Evolutionary conservation across 345 rosid genomes (phyloP), one percentile per base, ranked within the genome.

Genomic region (Schrenkiella parvula): DNA sequence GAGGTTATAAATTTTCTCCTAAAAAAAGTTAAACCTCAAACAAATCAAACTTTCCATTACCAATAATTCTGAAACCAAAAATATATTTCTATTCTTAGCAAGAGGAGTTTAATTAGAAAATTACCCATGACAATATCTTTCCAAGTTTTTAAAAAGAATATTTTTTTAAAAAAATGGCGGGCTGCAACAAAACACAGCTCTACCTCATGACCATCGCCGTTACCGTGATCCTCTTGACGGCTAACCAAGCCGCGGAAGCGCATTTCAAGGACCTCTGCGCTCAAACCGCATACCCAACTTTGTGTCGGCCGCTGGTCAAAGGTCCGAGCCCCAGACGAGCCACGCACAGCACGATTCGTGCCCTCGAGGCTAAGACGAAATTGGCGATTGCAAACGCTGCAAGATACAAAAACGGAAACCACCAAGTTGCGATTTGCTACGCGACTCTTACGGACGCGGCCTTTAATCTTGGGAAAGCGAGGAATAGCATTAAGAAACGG

Each of bases 241-340:
- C 50, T 12, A 70, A 14, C 52, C 71, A 63, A 28, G 66, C 38
- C 13, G 48, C 44, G 2, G 75, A 76, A 47, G 80, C 71, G 0
- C 75, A 9, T 44, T 9, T 14, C 23, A 53, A 1, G 15, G 51
- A 14, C 32, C 23, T 76, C 5, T 76, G 79, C 61, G 3, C 6
- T 28, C n/a, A 50, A 69, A 76, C 79, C 9, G 26, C 79, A 26
- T 76, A 76, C 21, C 79, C 79, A 19, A 12, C 19, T 0, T 63
- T 76, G 47, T 76, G 79, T 52, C 6, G 10, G 1, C 80, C 80
- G 6, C 11, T 70, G 14, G 71, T 76, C 2, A 63, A 47, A 63
- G 71, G 80, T 0, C 14, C 44, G 0, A 70, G 22, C 14, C 75
- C 75, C 5, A 76, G 71, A 76, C 31, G 29, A 31, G 80, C 80